Conservation (phyloP, 2,329 filamentous ascomycete genomes). For the Alternaria hordeiaustralica region DNA sequence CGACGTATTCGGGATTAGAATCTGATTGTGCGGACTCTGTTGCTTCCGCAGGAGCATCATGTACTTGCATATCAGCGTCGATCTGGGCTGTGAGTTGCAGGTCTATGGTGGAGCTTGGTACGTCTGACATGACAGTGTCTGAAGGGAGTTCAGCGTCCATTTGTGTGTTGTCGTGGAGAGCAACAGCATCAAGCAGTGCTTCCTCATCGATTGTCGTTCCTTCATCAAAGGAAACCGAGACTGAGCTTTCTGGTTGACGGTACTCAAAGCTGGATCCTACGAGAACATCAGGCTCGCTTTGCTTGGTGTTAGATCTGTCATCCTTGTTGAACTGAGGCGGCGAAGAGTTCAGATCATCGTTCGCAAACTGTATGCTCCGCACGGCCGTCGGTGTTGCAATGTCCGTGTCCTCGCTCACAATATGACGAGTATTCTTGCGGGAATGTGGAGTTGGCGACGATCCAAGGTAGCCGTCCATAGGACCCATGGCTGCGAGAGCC, state of each 20-base stretch:
- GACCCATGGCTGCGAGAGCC: constrained; percentile 34
- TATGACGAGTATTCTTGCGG: constrained; percentile 33
- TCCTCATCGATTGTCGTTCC: constrained; percentile 43
- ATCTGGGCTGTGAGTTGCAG: constrained; percentile 45
- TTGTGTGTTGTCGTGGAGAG: constrained; percentile 8
- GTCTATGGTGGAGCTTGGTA: constrained; percentile 42
- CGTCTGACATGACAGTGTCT: constrained; percentile 28
- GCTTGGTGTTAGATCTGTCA: not conserved
- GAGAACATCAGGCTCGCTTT: constrained; percentile 6
- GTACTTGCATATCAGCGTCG: constrained; percentile 42
- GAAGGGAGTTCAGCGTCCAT: not conserved
- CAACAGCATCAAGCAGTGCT: constrained; percentile 23
- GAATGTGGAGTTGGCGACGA: constrained; percentile 47
- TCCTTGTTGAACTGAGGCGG: constrained; percentile 41
- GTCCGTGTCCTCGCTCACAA: constrained; percentile 34
- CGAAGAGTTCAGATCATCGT: constrained; percentile 45
- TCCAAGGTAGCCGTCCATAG: constrained; percentile 45
- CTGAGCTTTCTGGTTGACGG: constrained; percentile 19
- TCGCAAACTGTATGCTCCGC: constrained; percentile 27
- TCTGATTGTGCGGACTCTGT: constrained; percentile 14
- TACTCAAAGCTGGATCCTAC: constrained; percentile 31
- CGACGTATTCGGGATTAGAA: constrained; percentile 31
- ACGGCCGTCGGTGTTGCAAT: constrained; percentile 38
- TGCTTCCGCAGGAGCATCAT: constrained; percentile 11
- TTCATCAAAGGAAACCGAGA: constrained; percentile 38